Conservation (phyloP, 768 basidiomycete genomes). For the Tricholoma hemisulphureum region DNA sequence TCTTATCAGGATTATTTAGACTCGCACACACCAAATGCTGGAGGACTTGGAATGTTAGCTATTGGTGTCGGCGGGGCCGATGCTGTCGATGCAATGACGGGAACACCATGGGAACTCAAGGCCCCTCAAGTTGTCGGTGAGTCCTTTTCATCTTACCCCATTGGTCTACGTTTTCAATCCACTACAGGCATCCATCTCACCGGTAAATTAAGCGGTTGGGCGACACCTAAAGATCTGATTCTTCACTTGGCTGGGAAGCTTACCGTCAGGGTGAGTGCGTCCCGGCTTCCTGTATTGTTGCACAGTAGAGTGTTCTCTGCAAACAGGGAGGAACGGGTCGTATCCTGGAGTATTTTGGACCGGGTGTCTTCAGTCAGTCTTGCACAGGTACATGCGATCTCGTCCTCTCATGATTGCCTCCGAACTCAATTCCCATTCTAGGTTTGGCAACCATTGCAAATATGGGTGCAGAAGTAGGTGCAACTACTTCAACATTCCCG, state of each 20-base stretch:
- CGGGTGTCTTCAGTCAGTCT: slow-evolving; percentile 84
- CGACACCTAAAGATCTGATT: slow-evolving; percentile 95
- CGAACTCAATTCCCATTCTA: slow-evolving; percentile 21
- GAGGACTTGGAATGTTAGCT: slow-evolving; percentile 92
- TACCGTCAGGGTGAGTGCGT: slow-evolving; percentile 76
- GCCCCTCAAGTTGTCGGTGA: slow-evolving; percentile 80
- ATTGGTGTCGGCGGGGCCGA: slow-evolving; percentile 99
- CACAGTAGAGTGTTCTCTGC: neutral
- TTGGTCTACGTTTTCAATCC: neutral
- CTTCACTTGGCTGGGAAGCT: slow-evolving; percentile 91
- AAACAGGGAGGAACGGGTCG: slow-evolving; percentile 89
- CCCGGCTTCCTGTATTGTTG: neutral
- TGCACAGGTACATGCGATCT: slow-evolving; percentile 68
- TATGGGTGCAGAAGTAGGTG: slow-evolving; percentile 99
- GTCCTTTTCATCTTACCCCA: slow-evolving; percentile 16
- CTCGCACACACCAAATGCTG: slow-evolving; percentile 97
- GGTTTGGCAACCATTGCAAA: slow-evolving; percentile 94
- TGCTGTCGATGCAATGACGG: slow-evolving; percentile 97
- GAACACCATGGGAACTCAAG: slow-evolving; percentile 97
- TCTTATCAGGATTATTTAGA: slow-evolving; percentile 42
- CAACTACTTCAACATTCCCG: slow-evolving; percentile 98
- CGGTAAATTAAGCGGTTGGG: slow-evolving; percentile 86
- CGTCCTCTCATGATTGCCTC: neutral
- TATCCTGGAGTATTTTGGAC: slow-evolving; percentile 96
- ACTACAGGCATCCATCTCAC: slow-evolving; percentile 83